phyloP scores from a whole-genome alignment of 164 flowering plant genomes.

The Santalum album region DNA sequence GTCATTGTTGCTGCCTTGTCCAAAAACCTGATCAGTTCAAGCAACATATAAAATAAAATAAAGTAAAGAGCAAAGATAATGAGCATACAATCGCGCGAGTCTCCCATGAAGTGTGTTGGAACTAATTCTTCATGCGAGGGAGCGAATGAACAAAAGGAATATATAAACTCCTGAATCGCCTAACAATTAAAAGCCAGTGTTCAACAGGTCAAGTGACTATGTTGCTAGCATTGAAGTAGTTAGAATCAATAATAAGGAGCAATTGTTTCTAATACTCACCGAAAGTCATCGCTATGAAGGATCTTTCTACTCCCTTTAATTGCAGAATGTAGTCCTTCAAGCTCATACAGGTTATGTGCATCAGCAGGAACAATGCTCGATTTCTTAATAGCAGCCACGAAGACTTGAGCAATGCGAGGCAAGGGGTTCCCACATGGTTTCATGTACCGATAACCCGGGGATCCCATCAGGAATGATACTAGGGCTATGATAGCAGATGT shows the following conservation, averaged over 20 bases:
- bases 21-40: slow-evolving; percentile 44
- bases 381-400: slow-evolving; percentile 51
- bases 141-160: no score
- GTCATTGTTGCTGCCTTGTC: slow-evolving; percentile 87
- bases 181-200: no score
- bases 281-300: slow-evolving; percentile 47
- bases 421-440: slow-evolving; percentile 74
- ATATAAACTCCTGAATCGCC: no score
- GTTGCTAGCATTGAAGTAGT: no score
- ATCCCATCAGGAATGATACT: slow-evolving; percentile 31
- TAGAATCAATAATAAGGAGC: no score
- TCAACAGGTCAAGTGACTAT: no score
- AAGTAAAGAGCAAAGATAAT: no score
- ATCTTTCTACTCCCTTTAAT: slow-evolving; percentile 78
- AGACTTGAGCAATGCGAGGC: slow-evolving; percentile 72
- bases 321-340: slow-evolving; percentile 60
- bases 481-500: slow-evolving; percentile 57
- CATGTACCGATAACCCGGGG: slow-evolving; percentile 39
- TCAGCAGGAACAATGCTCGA: slow-evolving; percentile 29
- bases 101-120: no score
- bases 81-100: no score
- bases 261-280: no score
- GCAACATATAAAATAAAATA: neutral
- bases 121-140: no score
- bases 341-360: slow-evolving; percentile 44